phyloP scores from a whole-genome alignment of 345 rosid species.

The Excoecaria cochinchinensis region DNA sequence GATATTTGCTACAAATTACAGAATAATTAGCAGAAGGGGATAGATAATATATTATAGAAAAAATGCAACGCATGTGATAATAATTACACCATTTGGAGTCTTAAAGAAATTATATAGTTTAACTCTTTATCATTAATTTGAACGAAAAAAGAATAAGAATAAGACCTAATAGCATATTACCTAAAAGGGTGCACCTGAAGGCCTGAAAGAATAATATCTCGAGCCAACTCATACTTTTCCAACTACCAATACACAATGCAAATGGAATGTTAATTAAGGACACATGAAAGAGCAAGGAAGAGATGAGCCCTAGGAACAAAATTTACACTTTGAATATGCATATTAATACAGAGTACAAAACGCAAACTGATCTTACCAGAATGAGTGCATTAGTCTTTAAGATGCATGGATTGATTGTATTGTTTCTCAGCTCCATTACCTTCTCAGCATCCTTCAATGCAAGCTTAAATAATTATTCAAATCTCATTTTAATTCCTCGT shows the following conservation, averaged over 20 bases:
- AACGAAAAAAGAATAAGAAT: not conserved
- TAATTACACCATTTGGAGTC: constrained; percentile 10
- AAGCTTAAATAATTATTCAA: constrained; percentile 53
- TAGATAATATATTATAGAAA: constrained; percentile 11
- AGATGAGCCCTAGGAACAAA: too few relatives aligned
- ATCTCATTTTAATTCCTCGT: constrained; percentile 2
- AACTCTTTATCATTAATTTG: constrained; percentile 2
- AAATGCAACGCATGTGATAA: constrained; percentile 5
- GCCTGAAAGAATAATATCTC: constrained; percentile 71
- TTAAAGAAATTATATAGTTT: not conserved
- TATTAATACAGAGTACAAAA: not conserved
- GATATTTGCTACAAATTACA: constrained; percentile 70
- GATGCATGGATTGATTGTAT: constrained; percentile 52
- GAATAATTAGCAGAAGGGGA: constrained; percentile 13
- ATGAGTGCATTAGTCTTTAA: constrained; percentile 69
- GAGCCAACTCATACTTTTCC: constrained; percentile 84
- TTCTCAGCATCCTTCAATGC: constrained; percentile 93
- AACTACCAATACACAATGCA: constrained; percentile 45
- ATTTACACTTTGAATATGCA: not conserved
- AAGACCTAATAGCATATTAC: constrained; percentile 36
- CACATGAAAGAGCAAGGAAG: not conserved
- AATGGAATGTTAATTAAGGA: not conserved
- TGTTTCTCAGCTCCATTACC: constrained; percentile 52
- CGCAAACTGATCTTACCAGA: constrained; percentile 48
- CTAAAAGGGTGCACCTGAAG: constrained; percentile 89